These are phyloP conservation scores for Beauveria varroae DNA, from an alignment of 2,329 filamentous ascomycete genomes.

Conservation along the genomic window DNA sequence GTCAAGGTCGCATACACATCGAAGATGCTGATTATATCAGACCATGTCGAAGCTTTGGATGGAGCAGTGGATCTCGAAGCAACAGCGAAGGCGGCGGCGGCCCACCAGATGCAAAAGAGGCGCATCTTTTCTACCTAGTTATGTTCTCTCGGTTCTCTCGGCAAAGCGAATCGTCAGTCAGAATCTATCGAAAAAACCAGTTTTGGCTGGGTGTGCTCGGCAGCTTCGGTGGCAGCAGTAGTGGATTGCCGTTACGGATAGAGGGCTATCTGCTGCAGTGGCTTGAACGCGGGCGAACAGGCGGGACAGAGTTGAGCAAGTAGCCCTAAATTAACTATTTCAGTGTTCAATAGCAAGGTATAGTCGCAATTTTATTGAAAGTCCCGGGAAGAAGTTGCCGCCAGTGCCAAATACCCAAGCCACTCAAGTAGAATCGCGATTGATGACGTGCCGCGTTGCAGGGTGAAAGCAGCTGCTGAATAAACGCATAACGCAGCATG, in stretches of 20 bases:
- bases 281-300: no score
- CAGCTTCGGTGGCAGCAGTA: not conserved
- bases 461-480: not conserved
- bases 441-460: not conserved
- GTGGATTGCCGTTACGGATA: no score
- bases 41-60: not conserved
- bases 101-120: not conserved
- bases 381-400: not conserved
- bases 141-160: not conserved
- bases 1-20: no score
- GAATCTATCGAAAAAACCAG: not conserved
- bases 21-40: not conserved
- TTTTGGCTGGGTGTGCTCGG: not conserved
- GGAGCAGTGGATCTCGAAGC: no score
- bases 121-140: no score
- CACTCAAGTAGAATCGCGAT: not conserved
- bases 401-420: not conserved
- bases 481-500: not conserved
- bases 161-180: not conserved
- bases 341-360: not conserved
- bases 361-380: no score
- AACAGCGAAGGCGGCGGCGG: not conserved
- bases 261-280: no score
- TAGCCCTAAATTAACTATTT: not conserved
- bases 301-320: no score